Percentiles rank a stretch among this genome's conserved stretches.
Conservation (phyloP, 1,139 yeast species). For the Wickerhamomyces sp. region DNA sequence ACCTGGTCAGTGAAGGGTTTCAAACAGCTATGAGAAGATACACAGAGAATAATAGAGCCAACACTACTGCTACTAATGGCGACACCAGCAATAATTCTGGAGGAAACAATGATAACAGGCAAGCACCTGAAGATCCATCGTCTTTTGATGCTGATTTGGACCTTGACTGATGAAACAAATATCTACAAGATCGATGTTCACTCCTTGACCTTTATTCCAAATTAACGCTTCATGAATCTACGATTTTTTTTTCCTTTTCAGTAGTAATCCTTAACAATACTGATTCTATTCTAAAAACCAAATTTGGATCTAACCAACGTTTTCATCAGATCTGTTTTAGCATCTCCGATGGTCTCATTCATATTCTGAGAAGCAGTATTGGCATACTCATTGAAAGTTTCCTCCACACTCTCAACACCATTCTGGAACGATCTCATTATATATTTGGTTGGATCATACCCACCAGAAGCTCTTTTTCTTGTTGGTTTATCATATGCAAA, state of each 20-base stretch:
- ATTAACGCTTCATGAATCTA: no score
- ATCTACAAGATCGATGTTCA: not conserved
- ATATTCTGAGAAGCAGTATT: slow-evolving; percentile 48
- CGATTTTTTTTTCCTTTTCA: not conserved
- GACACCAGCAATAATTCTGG: slow-evolving; percentile 2
- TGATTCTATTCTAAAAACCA: slow-evolving; percentile 34
- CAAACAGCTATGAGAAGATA: not conserved
- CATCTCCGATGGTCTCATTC: slow-evolving; percentile 46
- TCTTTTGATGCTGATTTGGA: not conserved
- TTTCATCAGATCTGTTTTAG: slow-evolving; percentile 45
- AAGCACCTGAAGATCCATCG: not conserved
- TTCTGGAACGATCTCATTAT: slow-evolving; percentile 46
- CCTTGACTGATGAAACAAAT: not conserved
- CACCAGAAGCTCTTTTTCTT: slow-evolving; percentile 32
- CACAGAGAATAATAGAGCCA: not conserved
- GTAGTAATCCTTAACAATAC: not conserved
- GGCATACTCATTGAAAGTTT: slow-evolving; percentile 54
- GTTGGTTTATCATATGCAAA: slow-evolving; percentile 48
- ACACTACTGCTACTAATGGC: not conserved
- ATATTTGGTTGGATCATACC: slow-evolving; percentile 32
- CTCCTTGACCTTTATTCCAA: no score
- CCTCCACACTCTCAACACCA: slow-evolving; percentile 52
- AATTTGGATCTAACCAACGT: slow-evolving; percentile 50
- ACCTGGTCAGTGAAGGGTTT: not conserved
- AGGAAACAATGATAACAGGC: not conserved